Evolutionary conservation across 441 rosid species (phyloP).

Genomic region (Aquilaria agallochum): DNA sequence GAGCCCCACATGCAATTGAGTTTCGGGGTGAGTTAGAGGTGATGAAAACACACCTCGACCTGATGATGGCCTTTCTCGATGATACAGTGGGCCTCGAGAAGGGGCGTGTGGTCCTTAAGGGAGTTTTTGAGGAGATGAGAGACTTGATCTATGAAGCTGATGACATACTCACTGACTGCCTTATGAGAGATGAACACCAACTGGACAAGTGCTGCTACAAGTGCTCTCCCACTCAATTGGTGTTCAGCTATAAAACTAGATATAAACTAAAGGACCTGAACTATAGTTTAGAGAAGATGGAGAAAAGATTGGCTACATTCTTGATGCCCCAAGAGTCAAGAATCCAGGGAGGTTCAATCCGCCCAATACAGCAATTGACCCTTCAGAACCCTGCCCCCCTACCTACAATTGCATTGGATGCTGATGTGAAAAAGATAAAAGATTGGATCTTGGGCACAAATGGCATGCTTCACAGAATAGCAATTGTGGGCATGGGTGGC

Average conservation of each 20-base stretch:
- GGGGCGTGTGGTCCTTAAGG: conserved; percentile 17
- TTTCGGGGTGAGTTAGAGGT: conserved; percentile 15
- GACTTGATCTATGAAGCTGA: conserved; percentile 25
- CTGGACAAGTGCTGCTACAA: conserved; percentile 1
- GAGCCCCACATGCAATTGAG: conserved; percentile 4
- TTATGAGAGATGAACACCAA: conserved; percentile 13
- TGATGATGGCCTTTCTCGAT: conserved; percentile 24
- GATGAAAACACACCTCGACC: conserved; percentile 20
- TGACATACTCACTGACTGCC: conserved; percentile 23
- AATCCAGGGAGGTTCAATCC: neutral
- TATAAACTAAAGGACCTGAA: conserved; percentile 19
- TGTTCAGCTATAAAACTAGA: conserved; percentile 10
- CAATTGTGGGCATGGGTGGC: conserved; percentile 42
- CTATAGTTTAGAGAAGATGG: conserved; percentile 2
- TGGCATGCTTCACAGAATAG: conserved; percentile 15
- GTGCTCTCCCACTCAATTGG: neutral
- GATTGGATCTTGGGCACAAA: conserved; percentile 16
- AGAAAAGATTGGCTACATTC: neutral
- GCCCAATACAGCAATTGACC: neutral
- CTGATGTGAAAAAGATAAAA: conserved; percentile 20
- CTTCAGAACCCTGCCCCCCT: neutral
- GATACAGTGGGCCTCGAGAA: conserved; percentile 24
- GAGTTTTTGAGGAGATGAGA: conserved; percentile 15
- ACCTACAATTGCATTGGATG: conserved; percentile 10
- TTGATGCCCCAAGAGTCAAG: neutral